These are phyloP conservation scores for Jackrogersella multiformis DNA, from an alignment of 495 filamentous ascomycete genomes.

Conservation along the genomic window DNA sequence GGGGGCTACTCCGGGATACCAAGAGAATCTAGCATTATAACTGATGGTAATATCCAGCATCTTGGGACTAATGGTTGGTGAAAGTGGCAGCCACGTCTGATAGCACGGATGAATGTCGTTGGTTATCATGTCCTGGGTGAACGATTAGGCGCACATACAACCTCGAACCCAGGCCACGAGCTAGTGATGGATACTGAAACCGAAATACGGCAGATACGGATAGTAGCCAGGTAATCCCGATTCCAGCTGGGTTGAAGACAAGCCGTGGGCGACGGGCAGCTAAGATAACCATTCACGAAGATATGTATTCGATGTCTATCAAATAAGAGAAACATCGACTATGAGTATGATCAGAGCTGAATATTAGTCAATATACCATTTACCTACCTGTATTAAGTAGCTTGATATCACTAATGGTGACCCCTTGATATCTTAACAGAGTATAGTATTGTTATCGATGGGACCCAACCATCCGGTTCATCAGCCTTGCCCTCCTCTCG, in stretches of 20 bases:
- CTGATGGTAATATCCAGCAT: not conserved
- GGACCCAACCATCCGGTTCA: not conserved
- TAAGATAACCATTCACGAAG: no score
- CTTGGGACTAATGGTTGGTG: conserved; percentile 8
- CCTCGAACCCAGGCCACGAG: not conserved
- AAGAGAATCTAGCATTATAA: not conserved
- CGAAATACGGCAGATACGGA: not conserved
- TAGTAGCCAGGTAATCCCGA: not conserved
- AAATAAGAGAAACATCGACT: no score
- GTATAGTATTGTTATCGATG: not conserved
- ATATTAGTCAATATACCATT: no score
- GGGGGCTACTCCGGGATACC: not conserved
- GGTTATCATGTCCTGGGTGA: not conserved
- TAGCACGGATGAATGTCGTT: not conserved
- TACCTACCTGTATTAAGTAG: not conserved
- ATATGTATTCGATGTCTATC: no score
- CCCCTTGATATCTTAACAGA: not conserved
- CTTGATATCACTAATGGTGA: not conserved
- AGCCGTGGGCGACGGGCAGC: not conserved
- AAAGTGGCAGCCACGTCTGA: conserved; percentile 7
- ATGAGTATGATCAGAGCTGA: no score
- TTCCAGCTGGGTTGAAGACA: not conserved
- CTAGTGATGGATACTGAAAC: not conserved
- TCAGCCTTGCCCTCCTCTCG: not conserved
- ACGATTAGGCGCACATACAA: conserved; percentile 6